A percentile compares a stretch with the other conserved stretches of the same genome.
Evolutionary conservation across 2,329 filamentous ascomycete genomes (phyloP).

Genomic region (Elsinoe arachidis): DNA sequence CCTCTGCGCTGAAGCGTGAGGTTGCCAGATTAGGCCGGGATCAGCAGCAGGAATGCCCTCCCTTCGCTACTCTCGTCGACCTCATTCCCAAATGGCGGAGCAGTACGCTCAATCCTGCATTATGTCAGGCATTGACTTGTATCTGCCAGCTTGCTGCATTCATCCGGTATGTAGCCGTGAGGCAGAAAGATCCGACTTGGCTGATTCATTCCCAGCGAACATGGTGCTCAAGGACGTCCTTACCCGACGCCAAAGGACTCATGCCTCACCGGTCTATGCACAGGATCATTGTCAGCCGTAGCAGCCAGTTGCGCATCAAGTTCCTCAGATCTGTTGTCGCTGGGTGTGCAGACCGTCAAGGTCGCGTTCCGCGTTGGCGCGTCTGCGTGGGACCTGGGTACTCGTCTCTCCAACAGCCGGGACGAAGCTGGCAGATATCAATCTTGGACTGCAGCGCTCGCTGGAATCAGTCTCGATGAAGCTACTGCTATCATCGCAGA

Average conservation of each 20-base stretch:
- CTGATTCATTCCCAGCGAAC: not conserved
- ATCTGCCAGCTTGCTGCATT: slow-evolving; percentile 19
- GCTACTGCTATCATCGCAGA: not conserved
- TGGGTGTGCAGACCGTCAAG: slow-evolving; percentile 27
- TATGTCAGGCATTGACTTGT: slow-evolving; percentile 19
- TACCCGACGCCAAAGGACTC: slow-evolving; percentile 16
- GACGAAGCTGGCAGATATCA: slow-evolving; percentile 7
- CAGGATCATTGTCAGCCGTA: slow-evolving; percentile 19
- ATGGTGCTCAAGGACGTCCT: slow-evolving; percentile 15
- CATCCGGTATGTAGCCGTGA: slow-evolving; percentile 13
- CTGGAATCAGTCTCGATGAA: slow-evolving; percentile 6
- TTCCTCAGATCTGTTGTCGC: slow-evolving; percentile 15
- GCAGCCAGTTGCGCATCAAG: slow-evolving; percentile 18
- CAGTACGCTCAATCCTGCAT: slow-evolving; percentile 17
- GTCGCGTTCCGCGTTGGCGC: slow-evolving; percentile 41
- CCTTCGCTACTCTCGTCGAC: slow-evolving; percentile 6
- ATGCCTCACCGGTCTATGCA: slow-evolving; percentile 19
- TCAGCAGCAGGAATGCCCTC: slow-evolving; percentile 15
- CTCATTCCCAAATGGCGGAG: slow-evolving; percentile 14
- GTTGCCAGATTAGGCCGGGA: slow-evolving; percentile 14
- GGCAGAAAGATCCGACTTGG: not conserved
- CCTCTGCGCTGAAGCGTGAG: slow-evolving; percentile 15
- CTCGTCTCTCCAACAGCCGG: not conserved
- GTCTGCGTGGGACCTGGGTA: slow-evolving; percentile 15
- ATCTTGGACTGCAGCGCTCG: slow-evolving; percentile 12